Evolutionary conservation across 352 stramenopile species (phyloP), one percentile per base, ranked within the genome.

Genomic region (Elongisporangium prolatum): DNA sequence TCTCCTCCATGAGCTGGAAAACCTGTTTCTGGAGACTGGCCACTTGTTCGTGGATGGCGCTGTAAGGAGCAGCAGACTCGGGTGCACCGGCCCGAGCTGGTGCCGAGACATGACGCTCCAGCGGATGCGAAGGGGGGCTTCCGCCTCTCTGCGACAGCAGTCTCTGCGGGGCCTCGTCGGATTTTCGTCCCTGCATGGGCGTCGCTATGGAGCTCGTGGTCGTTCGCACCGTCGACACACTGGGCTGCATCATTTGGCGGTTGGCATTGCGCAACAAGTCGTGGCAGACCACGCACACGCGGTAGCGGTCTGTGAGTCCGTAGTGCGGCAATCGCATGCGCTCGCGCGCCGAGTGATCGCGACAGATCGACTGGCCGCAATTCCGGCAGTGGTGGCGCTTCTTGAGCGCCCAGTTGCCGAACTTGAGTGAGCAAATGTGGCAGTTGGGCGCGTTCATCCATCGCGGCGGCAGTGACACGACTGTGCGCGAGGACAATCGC

Each of bases 321-420:
- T 90, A 93, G 59, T 93, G 86, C 40, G 82, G 86, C 55, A 95
- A 65, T 56, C 78, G 78, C 73, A 93, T 86, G 21, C 84, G 84
- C 61, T 93, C 79, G 14, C 84, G 78, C 38, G 86, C 86, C 50
- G 86, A 95, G 70, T 95, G 86, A 48, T 93, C 82, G 3, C 82
- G 72, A 54, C 86, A 95, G 57, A 95, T 91, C 8, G 86, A 91
- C 65, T 93, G 82, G 0, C 86, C 86, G 49, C 86, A 95, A 63
- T 95, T 95, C 28, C 86, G 82, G 59, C 86, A 95, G 65, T 95
- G 86, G 66, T 95, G 86, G 18, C 86, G 82, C 67, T 93, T 93
- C 67, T 87, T 89, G 62, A 92, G 90, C 2, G 77, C 64, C 24
- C 24, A 34, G 24, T 34, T 34, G 44, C 65, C 70, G 57, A 90